These are phyloP conservation scores for Coniosporium tulheliwenetii DNA, from an alignment of 2,329 filamentous ascomycete genomes.

Conservation along the genomic window DNA sequence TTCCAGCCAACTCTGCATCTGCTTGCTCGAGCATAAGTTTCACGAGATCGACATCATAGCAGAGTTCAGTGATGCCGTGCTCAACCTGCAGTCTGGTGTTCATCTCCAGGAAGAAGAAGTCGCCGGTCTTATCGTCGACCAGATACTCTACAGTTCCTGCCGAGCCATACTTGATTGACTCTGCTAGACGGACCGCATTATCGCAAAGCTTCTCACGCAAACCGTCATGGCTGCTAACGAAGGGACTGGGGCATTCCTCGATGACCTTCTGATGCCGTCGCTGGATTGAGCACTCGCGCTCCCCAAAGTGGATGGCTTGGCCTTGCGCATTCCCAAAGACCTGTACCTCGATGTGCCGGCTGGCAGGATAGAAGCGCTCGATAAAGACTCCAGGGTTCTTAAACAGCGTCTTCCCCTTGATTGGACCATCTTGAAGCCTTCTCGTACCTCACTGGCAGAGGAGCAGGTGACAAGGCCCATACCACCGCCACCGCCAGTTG, in stretches of 20 bases:
- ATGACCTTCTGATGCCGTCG: constrained; percentile 80
- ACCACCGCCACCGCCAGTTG: constrained; percentile 49
- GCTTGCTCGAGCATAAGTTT: constrained; percentile 41
- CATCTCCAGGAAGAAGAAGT: constrained; percentile 56
- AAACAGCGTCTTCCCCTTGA: constrained; percentile 67
- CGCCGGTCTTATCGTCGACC: constrained; percentile 64
- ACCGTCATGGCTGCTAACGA: constrained; percentile 31
- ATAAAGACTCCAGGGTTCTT: constrained; percentile 75
- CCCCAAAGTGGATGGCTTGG: constrained; percentile 67
- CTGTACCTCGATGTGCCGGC: constrained; percentile 79
- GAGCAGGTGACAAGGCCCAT: constrained; percentile 72
- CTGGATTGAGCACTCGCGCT: constrained; percentile 80
- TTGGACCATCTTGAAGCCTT: constrained; percentile 55
- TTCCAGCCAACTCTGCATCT: constrained; percentile 30
- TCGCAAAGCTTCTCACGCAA: constrained; percentile 48
- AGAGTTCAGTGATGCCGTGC: constrained; percentile 42
- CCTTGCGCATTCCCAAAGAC: constrained; percentile 74
- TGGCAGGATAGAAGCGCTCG: constrained; percentile 65
- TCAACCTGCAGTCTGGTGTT: constrained; percentile 44
- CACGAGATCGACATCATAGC: constrained; percentile 38
- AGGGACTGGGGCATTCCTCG: constrained; percentile 74
- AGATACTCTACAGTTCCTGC: constrained; percentile 87
- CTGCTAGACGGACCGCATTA: constrained; percentile 52
- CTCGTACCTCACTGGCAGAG: constrained; percentile 50
- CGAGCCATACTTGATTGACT: constrained; percentile 53